Base-by-base conservation (phyloP, 2,329 filamentous ascomycete genomes). In the Aspergillus flavus region DNA sequence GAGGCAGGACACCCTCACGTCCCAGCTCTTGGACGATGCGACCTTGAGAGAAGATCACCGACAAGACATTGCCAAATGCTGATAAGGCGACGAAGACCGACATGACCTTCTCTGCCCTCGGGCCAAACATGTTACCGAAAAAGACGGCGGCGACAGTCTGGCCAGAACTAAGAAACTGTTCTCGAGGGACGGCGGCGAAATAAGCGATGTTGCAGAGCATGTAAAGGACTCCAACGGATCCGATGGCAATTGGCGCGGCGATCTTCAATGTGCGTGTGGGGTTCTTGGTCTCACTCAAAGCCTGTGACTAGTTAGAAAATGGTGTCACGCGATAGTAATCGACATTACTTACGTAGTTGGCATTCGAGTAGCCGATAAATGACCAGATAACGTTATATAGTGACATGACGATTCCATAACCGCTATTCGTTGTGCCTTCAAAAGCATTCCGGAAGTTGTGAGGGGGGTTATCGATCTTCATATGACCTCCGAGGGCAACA, bases 1-100 rank as follows among this genome's bases (percentile, higher is more conserved):
- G 89, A 0, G 90, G 90, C 16, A 92, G 71, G 6, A 92, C 79
- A 0, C 89, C 89, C 70, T 92, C 89, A 70, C 90, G 90, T 0
- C 86, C 90, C 52, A 92, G 80, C 73, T 91, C 89, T 65, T 81
- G 79, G 52, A 79, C 73, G 61, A 79, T 78, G 68, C 77, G 73
- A 48, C 77, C 77, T 61, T 79, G 77, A 0, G 77, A 79, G 52
- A 90, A 82, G 14, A 88, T 72, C 0, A 87, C 84, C 2, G 84
- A 85, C 43, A 89, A 73, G 9, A 89, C 78, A 59, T 89, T 89
- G 0, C 87, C 87, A 68, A 88, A 89, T 0, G 86, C 83, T 59
- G 84, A 86, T 12, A 89, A 71, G 0, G 86, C 79, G n/a, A 89
- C 85, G 2, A 88, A 81, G 32, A 89, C 82, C 63, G 88, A 89